Base-by-base conservation (phyloP, 257 asterid species). In the Nicotiana attenuata region DNA sequence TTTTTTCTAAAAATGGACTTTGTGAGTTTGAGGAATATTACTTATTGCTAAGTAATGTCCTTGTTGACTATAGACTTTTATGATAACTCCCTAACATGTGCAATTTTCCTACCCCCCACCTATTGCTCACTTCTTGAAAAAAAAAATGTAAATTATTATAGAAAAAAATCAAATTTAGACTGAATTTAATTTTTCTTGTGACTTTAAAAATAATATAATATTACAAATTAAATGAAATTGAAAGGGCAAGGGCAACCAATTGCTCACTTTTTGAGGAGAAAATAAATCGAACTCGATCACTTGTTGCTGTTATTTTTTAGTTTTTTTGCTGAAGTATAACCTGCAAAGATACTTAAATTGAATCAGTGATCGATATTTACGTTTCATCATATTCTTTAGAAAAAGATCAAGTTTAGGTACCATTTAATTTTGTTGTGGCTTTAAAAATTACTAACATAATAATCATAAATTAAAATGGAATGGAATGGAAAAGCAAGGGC, bases 61-160 rank as follows among this genome's bases (percentile, higher is more conserved):
- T 59, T 83, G 91, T 91, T 90, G 90, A 83, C 91, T 73, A 45
- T 63, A 71, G 88, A 91, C 87, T 85, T 88, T 81, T 81, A 73
- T 84, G 47, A 69, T 71, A 50, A 26, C 80, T 86, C 84, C 56
- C 68, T 29, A 68, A 67, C 88, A 85, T 78, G 84, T 82, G 85
- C 68, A 19, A 65, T 52, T 87, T 85, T 56, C 80, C 55, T 80
- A 19, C 59, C 73, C 47, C 68, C 47, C 59, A 50, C 69, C 68
- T 52, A 20, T 59, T 53, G 31, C 65, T 56, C 57, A 66, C 80
- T 81, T 52, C 11, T 24, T 73, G 16, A 15, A 10, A 4, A 11
- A 10, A 3, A 52, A 3, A 11, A 0, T 5, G 3, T 7, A 8
- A 45, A 41, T 64, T 57, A 28, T 73, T 4, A 15, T 47, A 20